Evolutionary conservation across 768 basidiomycete genomes (phyloP).

Genomic region (Boletellus emodensis): DNA sequence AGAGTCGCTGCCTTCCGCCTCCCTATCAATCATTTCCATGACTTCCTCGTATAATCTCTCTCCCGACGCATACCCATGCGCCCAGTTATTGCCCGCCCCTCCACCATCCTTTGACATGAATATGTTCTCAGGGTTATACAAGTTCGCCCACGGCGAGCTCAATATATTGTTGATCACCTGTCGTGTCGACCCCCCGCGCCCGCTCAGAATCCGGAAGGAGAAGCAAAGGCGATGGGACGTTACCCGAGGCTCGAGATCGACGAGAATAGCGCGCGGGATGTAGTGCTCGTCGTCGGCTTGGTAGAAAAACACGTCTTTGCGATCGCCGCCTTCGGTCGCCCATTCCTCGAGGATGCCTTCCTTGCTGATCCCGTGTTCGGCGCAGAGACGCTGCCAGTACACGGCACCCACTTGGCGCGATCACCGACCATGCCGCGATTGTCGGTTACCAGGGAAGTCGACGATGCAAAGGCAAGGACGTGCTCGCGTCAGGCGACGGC

Average conservation of each 20-base stretch:
- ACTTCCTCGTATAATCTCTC: constrained; percentile 93
- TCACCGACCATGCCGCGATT: background rate
- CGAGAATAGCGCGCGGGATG: constrained; percentile 92
- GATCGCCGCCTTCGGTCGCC: constrained; percentile 92
- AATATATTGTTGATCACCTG: constrained; percentile 97
- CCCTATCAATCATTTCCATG: constrained; percentile 98
- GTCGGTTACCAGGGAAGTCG: no score
- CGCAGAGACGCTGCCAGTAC: constrained; percentile 97
- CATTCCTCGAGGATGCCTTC: constrained; percentile 96
- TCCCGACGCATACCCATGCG: constrained; percentile 87
- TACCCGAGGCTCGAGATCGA: constrained; percentile 95
- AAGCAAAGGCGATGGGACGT: constrained; percentile 23
- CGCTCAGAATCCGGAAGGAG: no score
- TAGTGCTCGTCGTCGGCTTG: constrained; percentile 99
- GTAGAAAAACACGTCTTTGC: constrained; percentile 99
- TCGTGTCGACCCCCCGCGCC: background rate
- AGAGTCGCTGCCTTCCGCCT: constrained; percentile 96
- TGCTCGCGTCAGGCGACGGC: constrained; percentile 1
- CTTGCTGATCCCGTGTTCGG: constrained; percentile 96
- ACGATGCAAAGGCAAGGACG: background rate
- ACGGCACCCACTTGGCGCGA: constrained; percentile 78
- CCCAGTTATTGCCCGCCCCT: constrained; percentile 99
- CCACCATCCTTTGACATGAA: constrained; percentile 95
- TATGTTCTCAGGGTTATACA: constrained; percentile 98
- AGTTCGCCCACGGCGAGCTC: constrained; percentile 71